Evolutionary conservation across 2,329 filamentous ascomycete species (phyloP), one percentile per base, ranked within the genome.

Genomic region (Beauveria pseudobassiana): DNA sequence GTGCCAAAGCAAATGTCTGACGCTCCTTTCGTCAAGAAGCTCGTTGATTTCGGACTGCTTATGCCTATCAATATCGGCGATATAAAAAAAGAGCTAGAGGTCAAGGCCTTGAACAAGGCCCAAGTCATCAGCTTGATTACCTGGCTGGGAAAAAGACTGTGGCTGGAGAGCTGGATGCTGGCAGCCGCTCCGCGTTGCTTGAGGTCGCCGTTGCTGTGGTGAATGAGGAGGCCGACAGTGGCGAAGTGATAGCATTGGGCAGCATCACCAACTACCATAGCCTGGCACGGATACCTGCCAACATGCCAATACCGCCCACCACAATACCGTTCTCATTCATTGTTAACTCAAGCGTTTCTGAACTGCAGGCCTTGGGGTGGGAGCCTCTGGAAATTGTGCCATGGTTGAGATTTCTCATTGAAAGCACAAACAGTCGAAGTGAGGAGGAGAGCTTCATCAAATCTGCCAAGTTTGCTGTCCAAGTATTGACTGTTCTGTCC

Each of bases 241-340:
- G 88, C 26, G 86, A 85, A 34, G 85, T 97, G 45, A 85, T 99
- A 57, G 85, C 90, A 12, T 81, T 98, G 6, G 87, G 87, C 22
- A 84, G 85, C 52, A 89, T 99, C 62, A 83, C 77, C 56, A 87
- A 86, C 63, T 97, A 90, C 69, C 77, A 96, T 56, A 89, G 86
- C 64, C 83, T 86, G n/a, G 85, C 85, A 65, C 89, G 86, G 67
- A 93, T 97, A 63, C 90, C 92, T 1, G 80, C 88, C n/a, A 87
- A 87, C 40, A 76, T 96, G 61, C 93, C 93, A 0, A 78, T 96
- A 34, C 93, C 93, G 2, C 84, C 87, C 2, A 86, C 86, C 3
- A 96, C 93, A 0, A 87, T 98, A 60, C 91, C 95, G 0, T 91
- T 92, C 71, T 81, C 85, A n/a, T 89, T 93, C 65, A 96, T 92